Conservation (phyloP, 2,329 filamentous ascomycete species). For the Podosphaera fusca region DNA sequence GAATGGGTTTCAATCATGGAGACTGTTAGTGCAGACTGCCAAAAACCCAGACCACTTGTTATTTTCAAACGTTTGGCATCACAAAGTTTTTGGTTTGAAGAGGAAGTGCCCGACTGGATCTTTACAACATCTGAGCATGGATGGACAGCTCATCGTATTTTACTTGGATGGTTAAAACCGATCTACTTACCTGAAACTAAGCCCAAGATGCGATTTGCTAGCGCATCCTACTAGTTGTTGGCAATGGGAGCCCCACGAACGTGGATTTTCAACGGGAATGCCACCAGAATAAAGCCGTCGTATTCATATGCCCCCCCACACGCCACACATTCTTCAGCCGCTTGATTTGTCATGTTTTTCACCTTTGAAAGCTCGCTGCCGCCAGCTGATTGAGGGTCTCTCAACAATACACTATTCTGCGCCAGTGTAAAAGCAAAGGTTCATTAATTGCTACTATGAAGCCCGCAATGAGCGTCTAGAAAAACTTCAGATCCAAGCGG, state of each 20-base stretch:
- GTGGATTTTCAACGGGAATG: not conserved
- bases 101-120: not conserved
- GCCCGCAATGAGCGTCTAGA: not conserved
- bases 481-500: not conserved
- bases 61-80: not conserved
- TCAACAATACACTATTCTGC: not conserved
- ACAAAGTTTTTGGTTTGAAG: not conserved
- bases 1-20: too few species aligned
- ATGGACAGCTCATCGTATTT: not conserved
- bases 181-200: not conserved
- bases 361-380: not conserved
- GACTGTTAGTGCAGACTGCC: too few species aligned
- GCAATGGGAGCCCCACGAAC: not conserved
- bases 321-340: not conserved
- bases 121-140: not conserved
- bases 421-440: not conserved
- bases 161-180: not conserved
- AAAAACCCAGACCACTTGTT: not conserved
- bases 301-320: not conserved
- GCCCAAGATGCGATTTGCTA: not conserved
- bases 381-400: not conserved
- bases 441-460: not conserved
- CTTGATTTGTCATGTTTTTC: not conserved
- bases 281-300: not conserved
- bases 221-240: not conserved